phyloP scores from a whole-genome alignment of 441 rosid genomes.

The Pelargonium australe region DNA sequence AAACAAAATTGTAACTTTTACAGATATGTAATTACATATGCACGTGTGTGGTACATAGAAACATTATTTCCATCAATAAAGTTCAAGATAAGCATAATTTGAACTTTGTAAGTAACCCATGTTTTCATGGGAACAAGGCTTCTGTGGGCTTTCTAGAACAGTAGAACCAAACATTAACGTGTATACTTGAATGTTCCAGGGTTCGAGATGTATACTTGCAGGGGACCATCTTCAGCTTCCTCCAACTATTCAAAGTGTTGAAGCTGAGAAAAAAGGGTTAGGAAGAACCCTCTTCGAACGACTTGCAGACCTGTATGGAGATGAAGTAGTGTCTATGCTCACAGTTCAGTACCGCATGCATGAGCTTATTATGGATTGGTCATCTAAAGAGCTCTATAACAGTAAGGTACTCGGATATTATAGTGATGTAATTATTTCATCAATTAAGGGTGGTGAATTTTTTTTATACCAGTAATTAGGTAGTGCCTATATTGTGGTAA shows the following conservation, averaged over 20 bases:
- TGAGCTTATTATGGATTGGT: constrained; percentile 96
- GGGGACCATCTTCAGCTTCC: constrained; percentile 99
- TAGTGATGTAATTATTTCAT: constrained; percentile 13
- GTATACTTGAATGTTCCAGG: constrained; percentile 33
- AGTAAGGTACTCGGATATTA: constrained; percentile 47
- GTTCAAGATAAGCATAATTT: background rate
- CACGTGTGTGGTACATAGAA: too few species aligned
- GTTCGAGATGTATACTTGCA: constrained; percentile 83
- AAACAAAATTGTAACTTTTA: background rate
- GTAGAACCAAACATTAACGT: background rate
- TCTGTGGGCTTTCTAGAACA: background rate
- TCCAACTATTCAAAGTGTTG: constrained; percentile 90
- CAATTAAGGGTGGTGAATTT: background rate
- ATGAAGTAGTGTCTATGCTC: constrained; percentile 80
- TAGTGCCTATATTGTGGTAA: background rate
- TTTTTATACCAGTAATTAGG: background rate
- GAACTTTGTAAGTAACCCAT: background rate
- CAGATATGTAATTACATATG: background rate
- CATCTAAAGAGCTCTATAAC: constrained; percentile 76
- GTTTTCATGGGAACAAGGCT: background rate
- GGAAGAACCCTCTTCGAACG: constrained; percentile 96
- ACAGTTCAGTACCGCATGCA: constrained; percentile 97
- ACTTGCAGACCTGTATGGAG: constrained; percentile 70
- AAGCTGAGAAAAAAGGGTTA: constrained; percentile 90
- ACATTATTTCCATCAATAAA: background rate